A percentile compares a stretch with the other conserved stretches of the same genome.
These are phyloP conservation scores for Clitopilus passeckerianus DNA, from an alignment of 768 basidiomycete species.

Conservation along the genomic window DNA sequence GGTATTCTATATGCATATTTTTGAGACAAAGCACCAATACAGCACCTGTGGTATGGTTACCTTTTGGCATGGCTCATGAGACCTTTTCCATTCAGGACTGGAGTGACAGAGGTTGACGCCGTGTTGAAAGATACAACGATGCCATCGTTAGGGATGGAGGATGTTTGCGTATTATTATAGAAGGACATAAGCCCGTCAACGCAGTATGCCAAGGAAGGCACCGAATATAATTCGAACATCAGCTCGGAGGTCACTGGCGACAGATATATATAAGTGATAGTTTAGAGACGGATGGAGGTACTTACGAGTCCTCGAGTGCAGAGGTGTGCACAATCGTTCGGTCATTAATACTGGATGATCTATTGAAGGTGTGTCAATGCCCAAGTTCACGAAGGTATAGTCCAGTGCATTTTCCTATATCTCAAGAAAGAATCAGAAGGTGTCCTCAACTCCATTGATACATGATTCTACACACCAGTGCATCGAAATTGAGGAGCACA, in stretches of 20 bases:
- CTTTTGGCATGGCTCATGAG: conserved; percentile 84
- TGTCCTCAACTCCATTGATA: conserved; percentile 6
- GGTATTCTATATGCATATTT: conserved; percentile 58
- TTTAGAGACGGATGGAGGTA: conserved; percentile 10
- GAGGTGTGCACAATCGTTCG: conserved; percentile 81
- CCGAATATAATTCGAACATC: conserved; percentile 89
- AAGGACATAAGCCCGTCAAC: conserved; percentile 92
- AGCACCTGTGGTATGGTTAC: conserved; percentile 28
- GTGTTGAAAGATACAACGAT: conserved; percentile 90
- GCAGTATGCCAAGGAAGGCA: conserved; percentile 82
- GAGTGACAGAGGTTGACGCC: conserved; percentile 86
- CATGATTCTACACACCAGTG: conserved; percentile 60
- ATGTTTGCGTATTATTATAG: conserved; percentile 65
- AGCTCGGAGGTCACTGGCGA: conserved; percentile 86
- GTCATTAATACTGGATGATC: conserved; percentile 93
- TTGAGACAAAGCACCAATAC: no score
- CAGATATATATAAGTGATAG: conserved; percentile 1
- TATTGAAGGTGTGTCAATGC: conserved; percentile 70
- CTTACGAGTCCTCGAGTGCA: conserved; percentile 85
- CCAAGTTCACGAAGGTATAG: conserved; percentile 83
- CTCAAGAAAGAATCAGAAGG: conserved; percentile 15
- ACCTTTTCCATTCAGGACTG: conserved; percentile 77
- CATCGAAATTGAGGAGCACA: conserved; percentile 86
- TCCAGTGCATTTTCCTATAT: conserved; percentile 91
- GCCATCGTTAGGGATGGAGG: conserved; percentile 49